Conservation (phyloP, 1,284 basidiomycete species). For the Ganoderma lingzhi region DNA sequence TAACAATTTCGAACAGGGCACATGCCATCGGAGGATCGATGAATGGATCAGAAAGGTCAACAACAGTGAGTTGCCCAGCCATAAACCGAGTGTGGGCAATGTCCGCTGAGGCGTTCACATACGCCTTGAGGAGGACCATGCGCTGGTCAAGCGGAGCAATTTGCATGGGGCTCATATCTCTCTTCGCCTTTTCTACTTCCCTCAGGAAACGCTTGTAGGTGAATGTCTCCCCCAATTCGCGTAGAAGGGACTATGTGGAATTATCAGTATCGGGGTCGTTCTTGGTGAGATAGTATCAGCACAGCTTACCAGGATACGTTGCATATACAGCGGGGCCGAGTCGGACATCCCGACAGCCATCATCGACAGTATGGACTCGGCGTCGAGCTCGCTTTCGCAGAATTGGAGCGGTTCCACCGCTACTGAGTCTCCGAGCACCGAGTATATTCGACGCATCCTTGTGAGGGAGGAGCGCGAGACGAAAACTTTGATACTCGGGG, state of each 20-base stretch:
- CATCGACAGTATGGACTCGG: slow-evolving; percentile 69
- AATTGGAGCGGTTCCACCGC: slow-evolving; percentile 65
- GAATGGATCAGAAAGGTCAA: slow-evolving; percentile 78
- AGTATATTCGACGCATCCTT: slow-evolving; percentile 66
- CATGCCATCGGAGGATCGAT: slow-evolving; percentile 73
- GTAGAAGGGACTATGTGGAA: slow-evolving; percentile 47
- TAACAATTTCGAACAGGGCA: slow-evolving; percentile 73
- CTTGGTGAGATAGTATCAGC: neutral
- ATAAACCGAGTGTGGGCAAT: slow-evolving; percentile 49
- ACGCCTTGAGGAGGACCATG: slow-evolving; percentile 61
- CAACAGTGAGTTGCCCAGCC: slow-evolving; percentile 64
- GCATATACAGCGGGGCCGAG: slow-evolving; percentile 70
- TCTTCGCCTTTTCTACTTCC: slow-evolving; percentile 55
- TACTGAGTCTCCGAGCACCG: slow-evolving; percentile 55
- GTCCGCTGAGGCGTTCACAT: slow-evolving; percentile 47
- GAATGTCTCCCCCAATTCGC: slow-evolving; percentile 57
- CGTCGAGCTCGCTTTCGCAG: slow-evolving; percentile 69
- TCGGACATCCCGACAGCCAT: slow-evolving; percentile 71
- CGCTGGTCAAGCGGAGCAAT: slow-evolving; percentile 63
- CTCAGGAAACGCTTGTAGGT: slow-evolving; percentile 55
- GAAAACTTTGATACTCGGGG: slow-evolving; percentile 63
- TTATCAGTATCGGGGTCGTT: neutral
- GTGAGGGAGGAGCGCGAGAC: slow-evolving; percentile 69
- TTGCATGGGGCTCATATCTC: slow-evolving; percentile 61
- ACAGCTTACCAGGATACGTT: slow-evolving; percentile 60